phyloP scores from a whole-genome alignment of 1,139 yeast species.

The Eremothecium coryli region DNA sequence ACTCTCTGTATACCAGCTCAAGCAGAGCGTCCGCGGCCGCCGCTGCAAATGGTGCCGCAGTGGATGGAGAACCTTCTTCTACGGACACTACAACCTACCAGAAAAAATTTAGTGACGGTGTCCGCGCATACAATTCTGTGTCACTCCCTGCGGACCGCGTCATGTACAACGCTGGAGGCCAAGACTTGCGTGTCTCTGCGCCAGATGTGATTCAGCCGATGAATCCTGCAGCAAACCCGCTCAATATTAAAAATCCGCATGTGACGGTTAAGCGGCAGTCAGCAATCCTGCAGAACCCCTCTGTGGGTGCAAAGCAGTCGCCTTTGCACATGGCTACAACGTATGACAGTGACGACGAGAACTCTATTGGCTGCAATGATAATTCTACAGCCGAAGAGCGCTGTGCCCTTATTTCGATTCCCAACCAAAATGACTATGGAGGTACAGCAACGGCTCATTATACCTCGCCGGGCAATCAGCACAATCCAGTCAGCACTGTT shows the following conservation, averaged over 20 bases:
- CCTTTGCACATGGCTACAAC: neutral
- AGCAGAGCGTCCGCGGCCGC: slow-evolving; percentile 6
- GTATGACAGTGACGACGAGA: neutral
- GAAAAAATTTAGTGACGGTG: neutral
- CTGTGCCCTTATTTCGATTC: no score
- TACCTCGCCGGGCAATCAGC: neutral
- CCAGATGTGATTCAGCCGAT: slow-evolving; percentile 38
- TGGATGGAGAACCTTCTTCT: no score
- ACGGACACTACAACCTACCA: no score
- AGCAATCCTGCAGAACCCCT: slow-evolving; percentile 7
- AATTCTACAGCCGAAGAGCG: slow-evolving; percentile 1
- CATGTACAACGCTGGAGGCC: neutral
- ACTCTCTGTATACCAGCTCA: slow-evolving; percentile 35
- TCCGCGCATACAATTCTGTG: no score
- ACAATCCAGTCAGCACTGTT: neutral
- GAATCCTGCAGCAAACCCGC: slow-evolving; percentile 77
- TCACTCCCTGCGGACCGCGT: neutral
- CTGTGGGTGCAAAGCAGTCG: neutral
- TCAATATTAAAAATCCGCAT: slow-evolving; percentile 59
- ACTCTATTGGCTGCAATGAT: neutral
- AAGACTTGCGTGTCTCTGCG: slow-evolving; percentile 24
- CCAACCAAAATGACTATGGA: slow-evolving; percentile 5
- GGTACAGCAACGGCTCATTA: slow-evolving; percentile 6
- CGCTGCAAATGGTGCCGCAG: slow-evolving; percentile 3
- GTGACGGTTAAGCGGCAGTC: slow-evolving; percentile 57